phyloP scores from a whole-genome alignment of 2,329 filamentous ascomycete species.

The Onygena corvina region DNA sequence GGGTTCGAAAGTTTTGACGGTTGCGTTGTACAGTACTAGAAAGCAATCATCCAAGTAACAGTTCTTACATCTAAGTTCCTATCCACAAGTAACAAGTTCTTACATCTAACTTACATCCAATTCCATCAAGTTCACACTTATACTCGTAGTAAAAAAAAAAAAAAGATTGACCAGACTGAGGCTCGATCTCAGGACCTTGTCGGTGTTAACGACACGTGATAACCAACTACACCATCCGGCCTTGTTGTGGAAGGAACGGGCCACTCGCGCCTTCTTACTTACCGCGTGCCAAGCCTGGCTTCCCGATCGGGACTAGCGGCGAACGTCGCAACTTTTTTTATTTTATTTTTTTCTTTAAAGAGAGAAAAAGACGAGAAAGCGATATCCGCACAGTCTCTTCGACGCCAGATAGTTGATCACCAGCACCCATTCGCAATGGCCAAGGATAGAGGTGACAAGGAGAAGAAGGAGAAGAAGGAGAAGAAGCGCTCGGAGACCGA shows the following conservation, averaged over 20 bases:
- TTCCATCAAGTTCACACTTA: too few species aligned
- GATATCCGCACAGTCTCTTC: too few species aligned
- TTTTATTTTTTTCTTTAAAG: background rate
- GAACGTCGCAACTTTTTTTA: background rate
- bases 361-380: background rate
- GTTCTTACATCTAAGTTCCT: too few species aligned
- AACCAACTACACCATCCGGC: slow-evolving; percentile 7
- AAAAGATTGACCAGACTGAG: slow-evolving; percentile 11
- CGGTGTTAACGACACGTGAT: slow-evolving; percentile 9
- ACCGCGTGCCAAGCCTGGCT: background rate
- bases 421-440: slow-evolving; percentile 30
- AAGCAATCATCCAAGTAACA: too few species aligned
- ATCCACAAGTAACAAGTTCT: too few species aligned
- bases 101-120: too few species aligned
- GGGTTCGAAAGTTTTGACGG: slow-evolving; percentile 14
- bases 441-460: slow-evolving; percentile 34
- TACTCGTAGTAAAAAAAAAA: slow-evolving; percentile 7
- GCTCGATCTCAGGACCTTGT: slow-evolving; percentile 15
- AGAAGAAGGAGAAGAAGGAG: slow-evolving; percentile 38
- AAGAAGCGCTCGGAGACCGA: slow-evolving; percentile 33
- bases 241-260: background rate
- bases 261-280: background rate
- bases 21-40: slow-evolving; percentile 35
- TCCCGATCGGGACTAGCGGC: background rate
- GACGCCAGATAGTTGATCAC: background rate